These are phyloP conservation scores for Fusarium lyarnte DNA, from an alignment of 2,329 filamentous ascomycete genomes.

Conservation along the genomic window DNA sequence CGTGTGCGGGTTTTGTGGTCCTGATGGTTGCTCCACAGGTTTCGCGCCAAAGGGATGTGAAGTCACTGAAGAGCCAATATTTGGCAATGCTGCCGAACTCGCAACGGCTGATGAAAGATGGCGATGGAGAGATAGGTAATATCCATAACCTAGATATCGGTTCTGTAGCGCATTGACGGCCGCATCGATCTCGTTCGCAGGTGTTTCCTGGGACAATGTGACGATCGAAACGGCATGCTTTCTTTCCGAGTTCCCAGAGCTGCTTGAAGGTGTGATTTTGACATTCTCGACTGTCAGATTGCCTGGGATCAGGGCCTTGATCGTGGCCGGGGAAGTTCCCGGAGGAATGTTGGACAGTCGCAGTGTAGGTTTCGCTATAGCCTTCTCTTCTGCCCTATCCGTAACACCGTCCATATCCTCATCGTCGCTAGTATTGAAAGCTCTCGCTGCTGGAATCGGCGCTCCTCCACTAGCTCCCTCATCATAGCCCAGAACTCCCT, in stretches of 20 bases:
- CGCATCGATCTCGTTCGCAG: constrained; percentile 83
- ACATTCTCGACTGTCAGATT: constrained; percentile 76
- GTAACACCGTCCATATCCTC: constrained; percentile 58
- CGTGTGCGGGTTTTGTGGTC: constrained; percentile 49
- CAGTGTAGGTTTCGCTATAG: constrained; percentile 69
- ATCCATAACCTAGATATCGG: constrained; percentile 85
- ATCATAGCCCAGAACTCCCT: constrained; percentile 48
- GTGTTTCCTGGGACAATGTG: constrained; percentile 80
- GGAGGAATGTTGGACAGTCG: constrained; percentile 70
- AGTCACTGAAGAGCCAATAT: constrained; percentile 51
- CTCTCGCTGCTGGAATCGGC: constrained; percentile 71
- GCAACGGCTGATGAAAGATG: constrained; percentile 81
- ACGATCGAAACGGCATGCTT: constrained; percentile 82
- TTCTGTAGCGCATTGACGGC: constrained; percentile 83
- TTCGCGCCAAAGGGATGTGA: constrained; percentile 83
- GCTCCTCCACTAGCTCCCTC: constrained; percentile 47
- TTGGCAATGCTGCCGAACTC: constrained; percentile 52
- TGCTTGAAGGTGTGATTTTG: constrained; percentile 69
- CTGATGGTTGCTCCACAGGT: constrained; percentile 59
- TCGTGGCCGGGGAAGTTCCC: constrained; percentile 65
- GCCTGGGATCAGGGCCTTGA: constrained; percentile 68
- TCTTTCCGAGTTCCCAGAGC: constrained; percentile 66
- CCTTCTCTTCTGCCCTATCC: constrained; percentile 64
- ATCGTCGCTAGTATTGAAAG: constrained; percentile 75
- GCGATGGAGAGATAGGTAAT: constrained; percentile 80